Evolutionary conservation across 1,284 basidiomycete species (phyloP).

Genomic region (Marasmius tenuissimus): DNA sequence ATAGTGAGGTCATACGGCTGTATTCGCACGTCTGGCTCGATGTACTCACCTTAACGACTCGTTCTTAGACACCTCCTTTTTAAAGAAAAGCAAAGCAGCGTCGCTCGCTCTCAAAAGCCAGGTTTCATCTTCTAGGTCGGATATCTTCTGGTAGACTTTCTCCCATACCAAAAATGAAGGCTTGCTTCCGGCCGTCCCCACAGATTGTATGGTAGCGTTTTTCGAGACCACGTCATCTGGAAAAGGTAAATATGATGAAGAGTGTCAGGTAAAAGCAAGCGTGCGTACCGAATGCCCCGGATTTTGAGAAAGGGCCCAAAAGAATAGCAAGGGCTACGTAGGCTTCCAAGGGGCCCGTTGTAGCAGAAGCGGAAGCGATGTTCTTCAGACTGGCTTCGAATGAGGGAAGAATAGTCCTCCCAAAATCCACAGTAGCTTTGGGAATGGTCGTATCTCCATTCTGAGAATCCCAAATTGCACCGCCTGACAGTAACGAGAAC

Average conservation of each 20-base stretch:
- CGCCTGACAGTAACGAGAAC: constrained; percentile 53
- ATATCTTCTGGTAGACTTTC: constrained; percentile 78
- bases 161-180: constrained; percentile 88
- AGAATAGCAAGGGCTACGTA: constrained; percentile 76
- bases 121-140: constrained; percentile 62
- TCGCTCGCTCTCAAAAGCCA: constrained; percentile 80
- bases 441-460: constrained; percentile 28
- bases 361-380: constrained; percentile 51
- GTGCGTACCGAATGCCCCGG: constrained; percentile 50
- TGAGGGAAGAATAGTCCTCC: constrained; percentile 53
- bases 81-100: constrained; percentile 50
- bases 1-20: too few species aligned
- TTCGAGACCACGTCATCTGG: constrained; percentile 30
- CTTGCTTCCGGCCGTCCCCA: constrained; percentile 54
- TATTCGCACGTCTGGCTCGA: too few species aligned
- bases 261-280: not conserved
- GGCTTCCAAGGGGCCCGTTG: constrained; percentile 76
- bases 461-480: constrained; percentile 42
- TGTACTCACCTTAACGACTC: constrained; percentile 54
- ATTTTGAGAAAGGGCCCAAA: constrained; percentile 57
- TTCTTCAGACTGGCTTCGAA: constrained; percentile 74
- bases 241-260: constrained; percentile 5
- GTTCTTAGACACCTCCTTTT: constrained; percentile 54
- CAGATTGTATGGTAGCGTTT: constrained; percentile 44
- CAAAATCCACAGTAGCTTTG: constrained; percentile 45